Evolutionary conservation across 1,139 yeast genomes (phyloP).

Genomic region (Magnusiomyces fungicola): DNA sequence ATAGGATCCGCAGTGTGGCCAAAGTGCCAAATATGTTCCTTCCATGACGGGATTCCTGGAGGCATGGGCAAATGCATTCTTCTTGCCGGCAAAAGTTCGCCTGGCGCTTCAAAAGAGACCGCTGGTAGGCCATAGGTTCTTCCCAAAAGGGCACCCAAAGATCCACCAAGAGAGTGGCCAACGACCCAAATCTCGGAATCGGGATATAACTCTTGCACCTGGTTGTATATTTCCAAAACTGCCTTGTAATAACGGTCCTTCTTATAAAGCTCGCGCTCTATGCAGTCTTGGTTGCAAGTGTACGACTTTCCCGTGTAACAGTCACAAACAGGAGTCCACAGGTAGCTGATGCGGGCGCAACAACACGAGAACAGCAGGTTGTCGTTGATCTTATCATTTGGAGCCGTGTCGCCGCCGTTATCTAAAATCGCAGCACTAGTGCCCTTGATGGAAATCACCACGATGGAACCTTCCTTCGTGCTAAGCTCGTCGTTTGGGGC

Average conservation of each 20-base stretch:
- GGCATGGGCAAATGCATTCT: conserved; percentile 88
- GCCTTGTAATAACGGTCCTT: conserved; percentile 82
- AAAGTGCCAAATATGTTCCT: conserved; percentile 87
- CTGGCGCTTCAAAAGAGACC: conserved; percentile 90
- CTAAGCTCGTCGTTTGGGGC: conserved; percentile 39
- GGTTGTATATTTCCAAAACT: conserved; percentile 65
- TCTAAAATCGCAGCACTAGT: conserved; percentile 87
- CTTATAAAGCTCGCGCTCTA: conserved; percentile 66
- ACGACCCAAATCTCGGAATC: conserved; percentile 73
- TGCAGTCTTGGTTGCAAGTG: conserved; percentile 82
- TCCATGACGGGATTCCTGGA: conserved; percentile 75
- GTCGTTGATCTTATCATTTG: conserved; percentile 77
- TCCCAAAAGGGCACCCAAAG: conserved; percentile 73
- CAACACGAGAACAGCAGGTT: conserved; percentile 89
- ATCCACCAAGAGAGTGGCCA: conserved; percentile 95
- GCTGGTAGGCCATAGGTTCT: conserved; percentile 87
- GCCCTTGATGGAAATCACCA: conserved; percentile 82
- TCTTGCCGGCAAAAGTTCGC: conserved; percentile 74
- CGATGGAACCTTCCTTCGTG: conserved; percentile 32
- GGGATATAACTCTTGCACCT: conserved; percentile 65
- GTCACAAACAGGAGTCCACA: conserved; percentile 96
- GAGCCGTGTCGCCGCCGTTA: conserved; percentile 67
- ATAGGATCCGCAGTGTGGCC: conserved; percentile 98
- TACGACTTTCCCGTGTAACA: conserved; percentile 74
- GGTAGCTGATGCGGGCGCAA: conserved; percentile 85